Evolutionary conservation across 352 stramenopile genomes (phyloP), one percentile per base, ranked within the genome.

Genomic region (Phytophthora macrochlamydospora): DNA sequence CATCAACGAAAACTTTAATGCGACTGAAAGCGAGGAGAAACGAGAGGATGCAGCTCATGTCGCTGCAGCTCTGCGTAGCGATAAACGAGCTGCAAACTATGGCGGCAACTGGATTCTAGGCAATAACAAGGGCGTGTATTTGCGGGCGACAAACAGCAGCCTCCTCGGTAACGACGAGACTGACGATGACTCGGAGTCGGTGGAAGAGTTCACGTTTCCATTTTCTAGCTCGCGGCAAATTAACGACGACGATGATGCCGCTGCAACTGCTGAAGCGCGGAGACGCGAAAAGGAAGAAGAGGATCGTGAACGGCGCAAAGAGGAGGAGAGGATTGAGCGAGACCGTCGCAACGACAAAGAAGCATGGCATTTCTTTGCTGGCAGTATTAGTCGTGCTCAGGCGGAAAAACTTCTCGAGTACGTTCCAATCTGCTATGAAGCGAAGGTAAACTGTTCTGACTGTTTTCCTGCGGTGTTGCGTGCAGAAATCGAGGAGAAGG

Each of bases 21-120:
- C 42, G 8, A 49, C 51, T 8, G 59, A 79, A 11, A 48, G 14
- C 0, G 56, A 76, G 12, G 54, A 75, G 14, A 75, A 71, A 38
- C 18, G 18, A 24, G 18, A 24, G 18, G 18, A 24, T 24, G 18
- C 18, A 24, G 42, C 46, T 9, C 14, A 62, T 12, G 28, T 59
- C 45, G 48, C 51, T 7, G 35, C 46, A 50, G 45, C 67, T 24
- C 28, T 69, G 30, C 53, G 51, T 5, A 42, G 33, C 2, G 55
- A 65, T 11, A 67, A 75, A 4, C 62, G 57, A 4, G 24, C 66
- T 2, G 35, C 62, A 7, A 72, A 78, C n/a, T 93, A 81, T 58
- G 87, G 85, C 0, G 81, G 82, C 24, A 89, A 86, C 48, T 95
- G 87, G 87, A 92, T 95, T 46, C 59, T 95, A 33, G 87, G 87